phyloP scores from a whole-genome alignment of 2,329 filamentous ascomycete species.

The Graphilbum fragrans region DNA sequence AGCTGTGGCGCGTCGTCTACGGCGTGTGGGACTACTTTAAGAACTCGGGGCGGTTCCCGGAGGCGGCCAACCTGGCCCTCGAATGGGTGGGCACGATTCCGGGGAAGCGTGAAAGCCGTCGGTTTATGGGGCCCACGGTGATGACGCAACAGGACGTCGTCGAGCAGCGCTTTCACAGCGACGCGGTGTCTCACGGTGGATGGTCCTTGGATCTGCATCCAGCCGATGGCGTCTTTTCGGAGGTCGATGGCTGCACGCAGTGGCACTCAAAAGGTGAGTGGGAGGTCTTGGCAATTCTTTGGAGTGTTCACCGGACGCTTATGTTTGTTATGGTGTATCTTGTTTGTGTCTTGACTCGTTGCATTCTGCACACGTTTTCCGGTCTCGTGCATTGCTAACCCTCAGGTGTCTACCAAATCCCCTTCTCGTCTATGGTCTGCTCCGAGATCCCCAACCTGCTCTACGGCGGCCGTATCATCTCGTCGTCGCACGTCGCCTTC shows the following conservation, averaged over 20 bases:
- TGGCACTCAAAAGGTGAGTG: constrained; percentile 12
- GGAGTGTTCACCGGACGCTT: not conserved
- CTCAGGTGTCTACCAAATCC: constrained; percentile 13
- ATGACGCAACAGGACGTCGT: constrained; percentile 15
- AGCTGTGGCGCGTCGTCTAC: constrained; percentile 15
- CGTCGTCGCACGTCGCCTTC: constrained; percentile 13
- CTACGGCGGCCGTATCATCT: constrained; percentile 15
- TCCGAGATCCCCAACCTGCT: constrained; percentile 14
- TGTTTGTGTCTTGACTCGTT: not conserved
- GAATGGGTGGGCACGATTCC: constrained; percentile 16
- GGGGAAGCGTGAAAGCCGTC: constrained; percentile 13
- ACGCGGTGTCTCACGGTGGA: constrained; percentile 14
- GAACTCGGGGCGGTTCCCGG: constrained; percentile 14
- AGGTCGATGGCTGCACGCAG: constrained; percentile 15
- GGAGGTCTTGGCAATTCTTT: no score
- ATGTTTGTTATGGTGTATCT: not conserved
- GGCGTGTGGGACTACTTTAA: constrained; percentile 16
- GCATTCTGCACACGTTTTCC: no score
- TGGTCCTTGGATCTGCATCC: constrained; percentile 16
- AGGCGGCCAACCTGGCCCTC: constrained; percentile 14
- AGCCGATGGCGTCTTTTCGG: constrained; percentile 15
- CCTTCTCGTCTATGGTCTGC: constrained; percentile 15
- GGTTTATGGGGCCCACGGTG: constrained; percentile 13
- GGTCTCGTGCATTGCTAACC: not conserved
- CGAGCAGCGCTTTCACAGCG: constrained; percentile 13